Evolutionary conservation across 2,329 filamentous ascomycete genomes (phyloP), one percentile per base, ranked within the genome.

Genomic region (Nemania sp.): DNA sequence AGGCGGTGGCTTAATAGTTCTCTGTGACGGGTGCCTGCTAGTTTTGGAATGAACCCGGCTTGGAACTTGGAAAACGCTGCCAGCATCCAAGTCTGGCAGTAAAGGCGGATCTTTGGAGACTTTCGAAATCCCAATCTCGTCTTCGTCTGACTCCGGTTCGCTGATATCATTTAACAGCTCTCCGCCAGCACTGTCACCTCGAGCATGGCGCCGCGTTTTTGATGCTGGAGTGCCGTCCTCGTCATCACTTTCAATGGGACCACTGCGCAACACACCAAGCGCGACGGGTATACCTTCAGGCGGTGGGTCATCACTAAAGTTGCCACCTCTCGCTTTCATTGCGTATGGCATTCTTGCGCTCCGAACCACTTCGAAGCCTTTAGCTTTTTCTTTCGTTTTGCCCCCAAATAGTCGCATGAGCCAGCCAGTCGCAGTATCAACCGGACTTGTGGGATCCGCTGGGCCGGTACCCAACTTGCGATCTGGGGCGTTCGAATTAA

Each of bases 281-380:
- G 86, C 86, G 10, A 89, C 84, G 3, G 87, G 87, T 39, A 88
- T 85, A 1, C 86, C 87, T 68, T 88, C 84, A 0, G 85, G 85
- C 1, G 84, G 91, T 0, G 87, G 84, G 53, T 90, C 90, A 59
- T 89, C 81, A 42, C 84, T 86, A 59, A 86, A 83, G 32, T 84
- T 81, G 10, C 82, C 77, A 29, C 76, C 82, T 71, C 75, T 80
- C 66, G 79, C 77, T 64, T 82, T 83, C 80, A 92, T 90, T 59
- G 88, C 87, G 6, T 90, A 89, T 2, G 92, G 92, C 79, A 95
- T 92, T 57, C 93, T 86, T 7, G 92, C 86, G 73, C 93, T 97
- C 70, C 95, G 82, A 15, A 99, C 94, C 5, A 99, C 95, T 74
- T 98, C 95, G 68, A 99, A 99, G 0, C 95, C 95, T 76, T 98